Base-by-base conservation (phyloP, 1,284 basidiomycete genomes). In the Tylopilus sp. region DNA sequence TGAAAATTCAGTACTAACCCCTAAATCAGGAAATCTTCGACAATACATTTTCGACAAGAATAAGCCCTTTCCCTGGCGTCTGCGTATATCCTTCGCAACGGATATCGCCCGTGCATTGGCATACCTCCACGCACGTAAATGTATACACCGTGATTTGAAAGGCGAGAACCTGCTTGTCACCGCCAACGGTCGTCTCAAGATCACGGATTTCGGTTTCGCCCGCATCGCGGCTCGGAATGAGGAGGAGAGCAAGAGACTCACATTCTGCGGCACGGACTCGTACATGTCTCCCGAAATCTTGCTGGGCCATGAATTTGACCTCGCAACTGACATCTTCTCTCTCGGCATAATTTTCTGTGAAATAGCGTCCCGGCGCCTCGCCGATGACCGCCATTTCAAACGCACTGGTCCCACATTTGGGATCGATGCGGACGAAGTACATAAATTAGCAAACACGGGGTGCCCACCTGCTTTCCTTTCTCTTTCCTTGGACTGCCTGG, bases 101-200 rank as follows among this genome's bases (percentile, higher is more conserved):
- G 96, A 99, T 67, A 90, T 97, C 38, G 79, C 93, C 4, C 83
- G 95, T 12, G 94, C 95, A 0, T 78, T 98, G n/a, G 93, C 95
- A 3, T 99, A 98, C 67, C 83, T 99, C 6, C 96, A 98, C 61
- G 94, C 95, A 7, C 81, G 96, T 34, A 90, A 92, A 64, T 87
- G 86, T 66, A 87, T 88, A 50, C 85, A 87, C 60, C 82, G 84
- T 33, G 96, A 99, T 69, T 78, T 98, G 56, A 99, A 99, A 69
- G 93, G 94, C 35, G 95, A 97, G 71, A 99, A 99, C 63, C 77
- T 97, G n/a, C 81, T 97, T 30, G 85, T 97, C 33, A 97, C 94
- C 0, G 75, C 86, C 33, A 97, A 98, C 63, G 89, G 93, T 25
- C 83, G 96, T 40, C 78, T 98, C 66, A 99, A 98, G 74, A 86